Evolutionary conservation across 1,139 yeast genomes (phyloP), one percentile per base, ranked within the genome.

Genomic region (Kodamaea sp.): DNA sequence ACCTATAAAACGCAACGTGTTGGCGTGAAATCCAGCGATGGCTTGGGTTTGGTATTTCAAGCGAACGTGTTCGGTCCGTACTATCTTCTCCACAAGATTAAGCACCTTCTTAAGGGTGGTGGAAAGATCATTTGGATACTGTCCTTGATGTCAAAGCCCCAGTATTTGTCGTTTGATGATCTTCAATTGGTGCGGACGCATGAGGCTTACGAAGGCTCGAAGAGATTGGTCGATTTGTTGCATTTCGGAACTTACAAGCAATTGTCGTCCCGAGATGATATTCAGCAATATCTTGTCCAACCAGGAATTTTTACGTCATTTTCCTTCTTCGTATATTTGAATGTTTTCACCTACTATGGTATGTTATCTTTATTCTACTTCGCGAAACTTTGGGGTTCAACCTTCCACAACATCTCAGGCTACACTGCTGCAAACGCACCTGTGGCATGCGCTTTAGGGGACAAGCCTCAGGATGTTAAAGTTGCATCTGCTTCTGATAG

Each of bases 51-150:
- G 23, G 90, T 89, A 5, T 94, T 92, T 63, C 96, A 92, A 61
- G 95, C 95, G 5, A 92, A 92, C 55, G 96, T 90, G 10, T 86
- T 94, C 61, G 96, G 96, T 0, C 98, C 97, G 1, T 90, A 86
- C 64, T 92, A 82, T 57, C 66, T 92, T 34, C 65, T 86, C 27
- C 85, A 82, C 47, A 81, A 72, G 46, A 63, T 85, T 23, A 55
- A 63, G 31, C 78, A 77, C 8, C 58, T 81, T 25, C 63, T 89
- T 15, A 46, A 58, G 14, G 54, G 64, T 8, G 80, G 80, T 0
- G 88, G 90, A 1, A 73, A 73, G 37, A 68, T 92, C 20, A 70
- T 92, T 11, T 89, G 97, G 96, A 79, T 92, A 26, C 81, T 95
- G 7, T 83, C 95, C 20, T 63, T 86, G 28, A 84, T 88, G 78